Evolutionary conservation across 805 yeast genomes (phyloP), one percentile per base, ranked within the genome.

Genomic region (Hanseniaspora thailandica): DNA sequence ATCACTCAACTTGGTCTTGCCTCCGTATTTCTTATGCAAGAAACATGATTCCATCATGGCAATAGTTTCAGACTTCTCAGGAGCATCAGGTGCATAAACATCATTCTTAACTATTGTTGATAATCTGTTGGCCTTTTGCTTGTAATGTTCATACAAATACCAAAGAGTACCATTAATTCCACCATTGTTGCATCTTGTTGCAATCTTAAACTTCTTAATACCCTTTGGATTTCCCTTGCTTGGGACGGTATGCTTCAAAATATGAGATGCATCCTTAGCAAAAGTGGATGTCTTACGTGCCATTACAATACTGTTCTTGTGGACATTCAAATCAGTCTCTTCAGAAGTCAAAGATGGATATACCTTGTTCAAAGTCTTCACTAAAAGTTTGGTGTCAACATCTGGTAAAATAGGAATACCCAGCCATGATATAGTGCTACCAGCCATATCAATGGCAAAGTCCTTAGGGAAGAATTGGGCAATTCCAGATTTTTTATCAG

Each of bases 391-490:
- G 61, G 86, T 95, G 61, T 89, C 96, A 60, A 89, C 90, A 59
- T 89, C 89, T 0, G 97, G 97, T 53, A 89, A 69, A 39, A 89
- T 68, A 0, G 95, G 89, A 61, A 89, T 84, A 52, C 95, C 97
- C 64, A 87, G 94, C 97, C 97, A 89, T 48, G 90, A 74, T 86
- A 84, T 84, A 59, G 85, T 87, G 59, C 86, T 86, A 28, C 97
- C 97, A 63, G 89, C 88, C 96, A 89, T 87, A 68, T 89, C 97
- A 58, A 89, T 82, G 45, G 82, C 77, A 68, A 89, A 89, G 31
- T 85, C 82, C 55, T 78, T 85, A 0, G 97, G 97, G 62, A 89
- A 89, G 59, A 88, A 89, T 62, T 89, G 96, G 57, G 85, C 82
- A 57, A 89, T 87, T 51, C 84, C 94, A 39, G 95, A 85, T 44